Conservation (phyloP, 2,329 filamentous ascomycete genomes). For the Teratosphaeria destructans region DNA sequence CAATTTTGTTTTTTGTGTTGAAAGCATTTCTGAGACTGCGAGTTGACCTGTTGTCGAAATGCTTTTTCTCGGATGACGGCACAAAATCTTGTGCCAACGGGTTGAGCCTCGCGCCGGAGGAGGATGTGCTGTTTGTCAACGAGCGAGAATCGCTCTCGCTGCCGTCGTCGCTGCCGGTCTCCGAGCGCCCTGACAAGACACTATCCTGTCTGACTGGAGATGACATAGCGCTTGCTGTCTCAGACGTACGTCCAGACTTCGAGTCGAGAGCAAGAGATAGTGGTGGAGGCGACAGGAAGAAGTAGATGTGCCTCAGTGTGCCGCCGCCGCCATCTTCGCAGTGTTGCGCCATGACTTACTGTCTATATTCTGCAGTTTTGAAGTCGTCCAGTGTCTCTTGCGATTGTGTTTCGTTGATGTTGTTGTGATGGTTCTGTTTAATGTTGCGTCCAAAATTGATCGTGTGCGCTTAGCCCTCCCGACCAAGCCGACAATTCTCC, state of each 20-base stretch:
- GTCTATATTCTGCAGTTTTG: not conserved
- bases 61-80: not conserved
- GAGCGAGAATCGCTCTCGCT: not conserved
- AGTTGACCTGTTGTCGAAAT: not conserved
- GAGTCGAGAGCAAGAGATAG: not conserved
- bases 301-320: constrained; percentile 11
- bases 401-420: not conserved
- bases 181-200: constrained; percentile 1
- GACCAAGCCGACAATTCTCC: not conserved
- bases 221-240: not conserved
- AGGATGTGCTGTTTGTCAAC: not conserved
- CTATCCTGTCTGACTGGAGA: not conserved
- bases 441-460: not conserved
- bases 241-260: not conserved
- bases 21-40: not conserved
- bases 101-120: not conserved
- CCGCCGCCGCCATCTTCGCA: not conserved
- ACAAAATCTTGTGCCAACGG: not conserved
- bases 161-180: constrained; percentile 1
- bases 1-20: constrained; percentile 2
- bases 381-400: not conserved
- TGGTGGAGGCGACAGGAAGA: constrained; percentile 6
- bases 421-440: not conserved
- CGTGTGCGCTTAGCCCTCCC: not conserved
- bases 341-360: not conserved